Evolutionary conservation across 2,329 filamentous ascomycete genomes (phyloP).

Genomic region (Xylariales sp.): DNA sequence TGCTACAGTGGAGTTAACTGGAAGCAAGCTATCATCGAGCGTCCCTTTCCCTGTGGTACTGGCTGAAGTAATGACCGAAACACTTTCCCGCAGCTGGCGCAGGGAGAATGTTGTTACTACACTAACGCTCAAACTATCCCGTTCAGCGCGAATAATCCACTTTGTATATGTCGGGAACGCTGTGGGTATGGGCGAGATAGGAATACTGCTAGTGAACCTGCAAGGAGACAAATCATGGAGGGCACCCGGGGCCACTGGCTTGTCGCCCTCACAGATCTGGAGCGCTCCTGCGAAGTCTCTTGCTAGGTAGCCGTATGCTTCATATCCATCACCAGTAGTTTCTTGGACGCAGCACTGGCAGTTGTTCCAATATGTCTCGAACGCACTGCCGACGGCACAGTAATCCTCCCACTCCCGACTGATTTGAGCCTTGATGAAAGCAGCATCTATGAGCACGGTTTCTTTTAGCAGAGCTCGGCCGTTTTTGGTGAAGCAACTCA

Average conservation of each 20-base stretch:
- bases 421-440: conserved; percentile 6
- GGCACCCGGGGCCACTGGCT: background rate
- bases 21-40: too few species aligned
- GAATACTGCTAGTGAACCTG: background rate
- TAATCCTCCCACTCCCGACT: conserved; percentile 6
- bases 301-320: conserved; percentile 4
- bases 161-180: conserved; percentile 5
- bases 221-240: background rate
- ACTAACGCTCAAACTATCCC: conserved; percentile 8
- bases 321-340: background rate
- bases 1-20: too few species aligned
- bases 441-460: conserved; percentile 3
- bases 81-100: conserved; percentile 3
- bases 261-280: background rate
- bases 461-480: background rate
- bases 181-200: background rate
- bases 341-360: conserved; percentile 6
- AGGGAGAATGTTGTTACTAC: conserved; percentile 1
- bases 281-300: conserved; percentile 5
- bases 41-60: too few species aligned
- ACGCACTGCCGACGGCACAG: conserved; percentile 4
- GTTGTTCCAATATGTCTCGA: conserved; percentile 6
- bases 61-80: too few species aligned
- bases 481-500: background rate
- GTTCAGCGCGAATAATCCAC: background rate